phyloP scores from a whole-genome alignment of 169 alveolate genomes.

The Plasmodium fragile region DNA sequence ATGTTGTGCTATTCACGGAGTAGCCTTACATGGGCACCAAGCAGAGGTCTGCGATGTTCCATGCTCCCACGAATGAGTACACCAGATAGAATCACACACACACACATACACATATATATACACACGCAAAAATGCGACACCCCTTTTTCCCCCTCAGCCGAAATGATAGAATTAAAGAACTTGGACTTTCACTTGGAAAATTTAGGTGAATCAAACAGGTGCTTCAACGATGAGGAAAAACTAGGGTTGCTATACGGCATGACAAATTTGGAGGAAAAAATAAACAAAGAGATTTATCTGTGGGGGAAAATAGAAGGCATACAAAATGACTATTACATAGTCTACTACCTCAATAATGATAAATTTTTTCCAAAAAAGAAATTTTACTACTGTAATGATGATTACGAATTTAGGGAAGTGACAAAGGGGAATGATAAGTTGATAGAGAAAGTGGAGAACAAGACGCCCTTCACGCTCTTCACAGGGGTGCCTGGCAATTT shows the following conservation, averaged over 20 bases:
- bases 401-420: constrained; percentile 39
- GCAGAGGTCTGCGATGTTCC: not conserved
- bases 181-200: constrained; percentile 43
- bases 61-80: not conserved
- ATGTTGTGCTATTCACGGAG: not conserved
- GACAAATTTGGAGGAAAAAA: constrained; percentile 53
- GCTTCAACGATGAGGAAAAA: constrained; percentile 60
- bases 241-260: constrained; percentile 45
- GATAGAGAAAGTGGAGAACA: constrained; percentile 28
- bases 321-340: constrained; percentile 55
- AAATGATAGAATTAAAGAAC: constrained; percentile 47
- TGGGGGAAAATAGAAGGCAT: constrained; percentile 73
- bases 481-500: constrained; percentile 32
- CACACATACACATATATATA: not conserved
- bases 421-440: constrained; percentile 44
- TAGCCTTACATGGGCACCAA: not conserved
- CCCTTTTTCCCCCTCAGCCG: not conserved
- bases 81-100: not conserved
- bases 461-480: constrained; percentile 40
- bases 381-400: constrained; percentile 60
- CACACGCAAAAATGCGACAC: not conserved
- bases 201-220: constrained; percentile 56
- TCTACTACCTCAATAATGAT: constrained; percentile 38
- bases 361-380: constrained; percentile 37
- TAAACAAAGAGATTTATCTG: constrained; percentile 40